A percentile compares a stretch with the other conserved stretches of the same genome.
phyloP scores from a whole-genome alignment of 139 green algal genomes.

The Klebsormidium nitens region DNA sequence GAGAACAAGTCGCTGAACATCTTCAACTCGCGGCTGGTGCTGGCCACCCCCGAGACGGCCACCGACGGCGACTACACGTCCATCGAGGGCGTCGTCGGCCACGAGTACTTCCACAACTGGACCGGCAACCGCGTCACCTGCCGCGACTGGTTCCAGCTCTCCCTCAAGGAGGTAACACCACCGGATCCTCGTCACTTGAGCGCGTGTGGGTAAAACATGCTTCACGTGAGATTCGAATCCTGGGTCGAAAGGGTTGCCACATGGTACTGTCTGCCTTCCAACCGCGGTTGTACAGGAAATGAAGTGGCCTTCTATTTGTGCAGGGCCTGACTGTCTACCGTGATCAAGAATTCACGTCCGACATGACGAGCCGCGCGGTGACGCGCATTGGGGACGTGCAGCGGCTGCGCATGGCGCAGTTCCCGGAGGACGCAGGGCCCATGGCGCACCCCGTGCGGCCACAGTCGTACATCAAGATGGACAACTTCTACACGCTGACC shows the following conservation, averaged over 20 bases:
- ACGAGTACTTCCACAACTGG: slow-evolving; percentile 60
- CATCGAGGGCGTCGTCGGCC: slow-evolving; percentile 85
- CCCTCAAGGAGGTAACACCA: slow-evolving; percentile 89
- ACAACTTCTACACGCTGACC: slow-evolving; percentile 98
- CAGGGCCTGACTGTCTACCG: slow-evolving; percentile 90
- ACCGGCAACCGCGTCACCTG: slow-evolving; percentile 55
- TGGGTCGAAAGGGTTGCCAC: too few species aligned
- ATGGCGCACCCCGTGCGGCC: slow-evolving; percentile 96
- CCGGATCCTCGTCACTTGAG: too few species aligned
- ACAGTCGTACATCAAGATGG: slow-evolving; percentile 97
- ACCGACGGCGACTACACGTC: slow-evolving; percentile 86
- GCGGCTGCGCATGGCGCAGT: slow-evolving; percentile 75
- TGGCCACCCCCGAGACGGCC: slow-evolving; percentile 83
- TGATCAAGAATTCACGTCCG: slow-evolving; percentile 81
- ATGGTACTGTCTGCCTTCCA: too few species aligned
- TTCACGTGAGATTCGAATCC: too few species aligned
- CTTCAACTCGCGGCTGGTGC: slow-evolving; percentile 69
- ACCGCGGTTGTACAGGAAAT: too few species aligned
- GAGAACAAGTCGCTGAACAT: slow-evolving; percentile 98
- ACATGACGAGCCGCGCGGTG: slow-evolving; percentile 90
- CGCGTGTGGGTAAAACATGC: slow-evolving; percentile 61
- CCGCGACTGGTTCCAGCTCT: slow-evolving; percentile 98
- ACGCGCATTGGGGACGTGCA: slow-evolving; percentile 87
- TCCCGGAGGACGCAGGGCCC: slow-evolving; percentile 84
- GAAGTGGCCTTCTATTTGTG: too few species aligned